phyloP scores from a whole-genome alignment of 2,329 filamentous ascomycete genomes.

The Neonectria sp. region DNA sequence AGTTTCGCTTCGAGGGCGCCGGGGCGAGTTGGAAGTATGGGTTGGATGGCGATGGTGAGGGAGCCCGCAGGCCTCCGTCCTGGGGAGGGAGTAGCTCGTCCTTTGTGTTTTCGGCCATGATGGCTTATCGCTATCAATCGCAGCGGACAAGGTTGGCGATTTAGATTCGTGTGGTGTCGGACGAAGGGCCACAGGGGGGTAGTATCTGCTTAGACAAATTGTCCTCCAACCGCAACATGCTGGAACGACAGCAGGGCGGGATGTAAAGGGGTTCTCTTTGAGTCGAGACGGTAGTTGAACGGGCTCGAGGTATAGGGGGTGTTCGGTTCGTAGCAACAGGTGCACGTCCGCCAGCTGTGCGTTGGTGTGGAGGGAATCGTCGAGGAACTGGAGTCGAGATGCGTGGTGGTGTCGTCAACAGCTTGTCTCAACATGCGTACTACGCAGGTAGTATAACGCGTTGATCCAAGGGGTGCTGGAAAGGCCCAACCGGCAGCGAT shows the following conservation, averaged over 20 bases:
- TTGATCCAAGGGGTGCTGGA: conserved; percentile 36
- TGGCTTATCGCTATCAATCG: conserved; percentile 31
- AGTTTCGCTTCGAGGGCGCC: conserved; percentile 34
- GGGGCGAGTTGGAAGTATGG: conserved; percentile 35
- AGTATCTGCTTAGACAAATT: conserved; percentile 35
- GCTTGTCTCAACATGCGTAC: background rate
- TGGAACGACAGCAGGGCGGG: conserved; percentile 28
- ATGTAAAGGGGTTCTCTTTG: conserved; percentile 17
- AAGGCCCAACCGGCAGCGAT: background rate
- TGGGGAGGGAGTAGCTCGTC: conserved; percentile 42
- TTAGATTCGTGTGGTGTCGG: conserved; percentile 29
- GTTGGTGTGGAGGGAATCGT: conserved; percentile 9
- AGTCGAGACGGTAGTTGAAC: conserved; percentile 13
- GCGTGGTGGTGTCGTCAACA: conserved; percentile 5
- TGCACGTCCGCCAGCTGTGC: background rate
- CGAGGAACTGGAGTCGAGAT: conserved; percentile 20
- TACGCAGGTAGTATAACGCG: background rate
- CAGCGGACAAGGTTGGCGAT: conserved; percentile 8
- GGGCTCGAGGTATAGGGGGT: conserved; percentile 1
- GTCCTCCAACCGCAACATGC: conserved; percentile 41
- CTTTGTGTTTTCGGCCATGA: conserved; percentile 42
- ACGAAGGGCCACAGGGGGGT: conserved; percentile 15
- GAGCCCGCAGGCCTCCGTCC: conserved; percentile 34
- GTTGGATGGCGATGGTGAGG: conserved; percentile 40
- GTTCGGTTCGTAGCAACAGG: conserved; percentile 4